Evolutionary conservation across 495 filamentous ascomycete genomes (phyloP), one percentile per base, ranked within the genome.

Genomic region (Penicillium paxilli): DNA sequence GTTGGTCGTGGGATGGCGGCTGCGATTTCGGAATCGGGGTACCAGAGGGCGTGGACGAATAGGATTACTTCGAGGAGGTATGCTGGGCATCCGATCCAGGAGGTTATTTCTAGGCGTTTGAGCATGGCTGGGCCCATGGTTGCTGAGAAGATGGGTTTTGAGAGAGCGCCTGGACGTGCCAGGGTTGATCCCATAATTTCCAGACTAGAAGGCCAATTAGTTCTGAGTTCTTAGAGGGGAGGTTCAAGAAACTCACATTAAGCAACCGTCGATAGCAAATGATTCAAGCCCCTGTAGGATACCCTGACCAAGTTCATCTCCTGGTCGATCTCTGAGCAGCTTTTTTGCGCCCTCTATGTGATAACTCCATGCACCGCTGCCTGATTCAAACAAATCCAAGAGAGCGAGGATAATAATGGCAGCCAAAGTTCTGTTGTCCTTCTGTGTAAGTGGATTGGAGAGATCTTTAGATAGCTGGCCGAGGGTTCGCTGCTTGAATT

Each of bases 151-250:
- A 78, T 75, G 3, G 75, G 75, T 44, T 65, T 71, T 1, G 75
- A 74, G 23, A 78, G 70, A 11, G 68, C 68, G 14, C 75, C 75
- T 4, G 73, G 74, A 14, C 74, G 64, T 4, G 73, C 74, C 17
- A 78, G 74, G 1, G 75, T 78, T 16, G 75, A 74, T 20, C 75
- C 75, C 75, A 78, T 78, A 22, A 78, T 75, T 54, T 78, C 72
- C 55, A 76, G 73, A 33, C 72, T 75, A 37, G 20, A 25, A 24
- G 9, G 20, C 44, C 51, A 50, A 51, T 57, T 41, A 51, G 45
- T 25, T 32, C 47, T 46, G 25, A 14, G n/a, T 16, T 2, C 2
- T 19, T 16, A n/a, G 17, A 38, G 11, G 23, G 12, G 16, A 10
- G 25, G 6, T 16, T 16, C 45, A 26, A 17, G 28, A 40, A 6